Base-by-base conservation (phyloP, 352 stramenopile species). In the Globisporangium viniferum region DNA sequence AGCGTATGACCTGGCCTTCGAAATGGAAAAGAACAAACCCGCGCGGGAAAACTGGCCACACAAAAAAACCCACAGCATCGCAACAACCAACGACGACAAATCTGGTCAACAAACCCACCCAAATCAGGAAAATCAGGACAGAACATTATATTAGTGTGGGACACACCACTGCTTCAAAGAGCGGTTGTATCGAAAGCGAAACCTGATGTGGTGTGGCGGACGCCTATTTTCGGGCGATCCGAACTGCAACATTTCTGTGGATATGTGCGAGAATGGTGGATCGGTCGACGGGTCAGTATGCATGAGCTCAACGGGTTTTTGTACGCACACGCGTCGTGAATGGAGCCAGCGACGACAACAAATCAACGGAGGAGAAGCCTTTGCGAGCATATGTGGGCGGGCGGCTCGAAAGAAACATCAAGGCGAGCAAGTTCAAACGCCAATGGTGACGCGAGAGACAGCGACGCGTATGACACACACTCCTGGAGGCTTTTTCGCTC, bases 11-110 rank as follows among this genome's bases (percentile, higher is more conserved):
- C 10, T 18, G 10, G n/a, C 10, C 29, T 57, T 58, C 60, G 31
- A 66, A 59, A 64, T 56, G 59, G 59, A 64, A 64, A 64, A 55
- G 59, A 64, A 66, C 60, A 39, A 64, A 66, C 60, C 24, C 31
- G 31, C 27, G 46, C 18, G 46, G 24, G 48, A 68, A 68, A 66
- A 66, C 60, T 66, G 60, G 60, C 60, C 60, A 29, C 46, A 29
- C 44, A 55, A 20, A 64, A 2, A 64, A 48, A 56, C 18, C 35
- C 31, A 64, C 24, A 46, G 36, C 44, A 65, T 65, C 44, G 46
- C 60, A 58, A 36, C 60, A 62, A 29, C 57, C 33, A 62, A 62
- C 56, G 33, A 60, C 54, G 33, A 60, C 54, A 41, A 4, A 12
- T 6, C 31, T 22, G 44, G 8, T 51, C 44, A 46, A 46, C 12